Percentiles rank a stretch among this genome's conserved stretches.
These are phyloP conservation scores for Neonectria ditissima DNA, from an alignment of 2,329 filamentous ascomycete species.

Conservation along the genomic window DNA sequence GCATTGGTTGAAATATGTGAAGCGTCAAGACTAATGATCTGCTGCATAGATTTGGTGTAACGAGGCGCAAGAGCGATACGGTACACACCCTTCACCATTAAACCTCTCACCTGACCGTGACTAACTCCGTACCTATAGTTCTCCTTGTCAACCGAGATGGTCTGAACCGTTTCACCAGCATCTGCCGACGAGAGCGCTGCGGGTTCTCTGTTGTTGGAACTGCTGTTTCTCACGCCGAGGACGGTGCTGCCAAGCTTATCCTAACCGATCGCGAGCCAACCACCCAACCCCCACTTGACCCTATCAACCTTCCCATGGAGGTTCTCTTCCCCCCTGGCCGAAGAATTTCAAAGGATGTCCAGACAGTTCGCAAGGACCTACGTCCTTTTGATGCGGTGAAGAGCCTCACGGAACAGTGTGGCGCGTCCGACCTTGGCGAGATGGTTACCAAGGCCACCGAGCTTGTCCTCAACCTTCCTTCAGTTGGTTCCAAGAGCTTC, in stretches of 20 bases:
- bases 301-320: constrained; percentile 91
- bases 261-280: constrained; percentile 84
- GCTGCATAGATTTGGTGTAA: constrained; percentile 87
- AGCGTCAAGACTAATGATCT: neutral
- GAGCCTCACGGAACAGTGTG: constrained; percentile 74
- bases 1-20: neutral
- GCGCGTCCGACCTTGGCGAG: constrained; percentile 57
- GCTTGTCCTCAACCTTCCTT: constrained; percentile 84
- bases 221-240: constrained; percentile 71
- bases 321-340: constrained; percentile 81
- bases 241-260: constrained; percentile 78
- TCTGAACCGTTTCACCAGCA: constrained; percentile 79
- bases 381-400: constrained; percentile 76
- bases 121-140: constrained; percentile 58
- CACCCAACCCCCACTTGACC: constrained; percentile 71
- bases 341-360: constrained; percentile 43
- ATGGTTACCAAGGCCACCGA: constrained; percentile 72
- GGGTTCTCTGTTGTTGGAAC: constrained; percentile 92
- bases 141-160: constrained; percentile 85
- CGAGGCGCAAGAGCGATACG: constrained; percentile 93
- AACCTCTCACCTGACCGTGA: too few species aligned
- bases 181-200: constrained; percentile 85
- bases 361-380: constrained; percentile 62
- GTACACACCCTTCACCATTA: neutral
- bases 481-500: constrained; percentile 97